Conservation (phyloP, 2,329 filamentous ascomycete species). For the Mycosphaerella sp. region DNA sequence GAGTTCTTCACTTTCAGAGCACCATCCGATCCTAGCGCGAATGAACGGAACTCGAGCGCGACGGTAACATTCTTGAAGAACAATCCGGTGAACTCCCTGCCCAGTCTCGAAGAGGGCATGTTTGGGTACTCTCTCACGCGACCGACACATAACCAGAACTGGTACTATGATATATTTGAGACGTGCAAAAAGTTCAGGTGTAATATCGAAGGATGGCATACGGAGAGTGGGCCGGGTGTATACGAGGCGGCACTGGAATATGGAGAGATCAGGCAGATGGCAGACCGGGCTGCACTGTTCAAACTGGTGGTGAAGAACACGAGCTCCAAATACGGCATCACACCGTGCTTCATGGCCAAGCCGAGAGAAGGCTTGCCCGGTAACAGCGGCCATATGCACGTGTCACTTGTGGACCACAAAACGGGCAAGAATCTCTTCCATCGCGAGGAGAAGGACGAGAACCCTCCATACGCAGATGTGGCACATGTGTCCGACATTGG, state of each 20-base stretch:
- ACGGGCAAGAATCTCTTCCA: slow-evolving; percentile 79
- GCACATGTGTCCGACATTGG: slow-evolving; percentile 78
- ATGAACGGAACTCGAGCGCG: slow-evolving; percentile 57
- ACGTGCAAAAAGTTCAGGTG: slow-evolving; percentile 71
- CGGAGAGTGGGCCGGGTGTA: slow-evolving; percentile 86
- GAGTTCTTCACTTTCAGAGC: slow-evolving; percentile 89
- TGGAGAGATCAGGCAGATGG: slow-evolving; percentile 80
- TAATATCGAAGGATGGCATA: slow-evolving; percentile 90
- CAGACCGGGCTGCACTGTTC: slow-evolving; percentile 85
- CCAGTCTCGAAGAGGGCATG: slow-evolving; percentile 84
- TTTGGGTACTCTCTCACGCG: slow-evolving; percentile 88
- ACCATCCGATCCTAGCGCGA: slow-evolving; percentile 43
- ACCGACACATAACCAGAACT: slow-evolving; percentile 83
- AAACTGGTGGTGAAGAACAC: slow-evolving; percentile 92
- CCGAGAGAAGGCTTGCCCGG: slow-evolving; percentile 84
- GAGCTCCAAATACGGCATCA: slow-evolving; percentile 80
- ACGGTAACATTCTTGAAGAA: slow-evolving; percentile 67
- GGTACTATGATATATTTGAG: slow-evolving; percentile 83
- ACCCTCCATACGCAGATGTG: slow-evolving; percentile 68
- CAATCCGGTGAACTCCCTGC: slow-evolving; percentile 67
- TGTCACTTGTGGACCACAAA: slow-evolving; percentile 70
- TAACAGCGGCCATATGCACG: slow-evolving; percentile 92
- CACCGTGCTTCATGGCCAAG: slow-evolving; percentile 98
- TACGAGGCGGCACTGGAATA: slow-evolving; percentile 95
- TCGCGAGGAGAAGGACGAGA: slow-evolving; percentile 63